phyloP scores from a whole-genome alignment of 805 yeast genomes.

The Pichia membranifaciens region DNA sequence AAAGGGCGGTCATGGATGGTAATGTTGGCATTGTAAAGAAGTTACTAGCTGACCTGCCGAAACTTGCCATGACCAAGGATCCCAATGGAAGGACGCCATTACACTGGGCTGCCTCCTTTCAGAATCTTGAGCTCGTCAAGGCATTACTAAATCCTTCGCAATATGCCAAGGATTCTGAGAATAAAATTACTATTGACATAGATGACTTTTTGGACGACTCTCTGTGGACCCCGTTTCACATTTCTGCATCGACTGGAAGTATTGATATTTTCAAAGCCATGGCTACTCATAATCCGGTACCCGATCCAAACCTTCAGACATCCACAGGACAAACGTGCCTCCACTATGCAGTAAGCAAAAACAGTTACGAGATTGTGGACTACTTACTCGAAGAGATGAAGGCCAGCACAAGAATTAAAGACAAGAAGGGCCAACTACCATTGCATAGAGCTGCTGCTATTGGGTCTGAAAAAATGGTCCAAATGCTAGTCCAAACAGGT shows the following conservation, averaged over 20 bases:
- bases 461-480: conserved; percentile 57
- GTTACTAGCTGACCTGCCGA: conserved; percentile 45
- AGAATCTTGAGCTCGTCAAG: conserved; percentile 46
- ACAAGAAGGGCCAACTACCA: conserved; percentile 58
- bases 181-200: conserved; percentile 40
- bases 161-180: background rate
- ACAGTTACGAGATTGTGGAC: conserved; percentile 48
- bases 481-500: conserved; percentile 44
- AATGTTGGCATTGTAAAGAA: conserved; percentile 46
- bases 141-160: conserved; percentile 29
- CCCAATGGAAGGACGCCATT: conserved; percentile 73
- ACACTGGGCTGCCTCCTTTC: conserved; percentile 82
- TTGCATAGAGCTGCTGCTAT: conserved; percentile 79
- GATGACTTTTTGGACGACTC: conserved; percentile 66
- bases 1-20: conserved; percentile 63
- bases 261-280: conserved; percentile 44
- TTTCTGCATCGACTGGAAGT: conserved; percentile 73
- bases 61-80: conserved; percentile 45
- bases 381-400: conserved; percentile 47
- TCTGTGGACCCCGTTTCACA: conserved; percentile 88
- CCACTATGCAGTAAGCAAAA: conserved; percentile 72
- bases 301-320: conserved; percentile 59
- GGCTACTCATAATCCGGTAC: conserved; percentile 45
- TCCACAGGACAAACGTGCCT: conserved; percentile 63
- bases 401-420: conserved; percentile 62